phyloP scores from a whole-genome alignment of 768 basidiomycete genomes.

The Crassisporium funariophilum region DNA sequence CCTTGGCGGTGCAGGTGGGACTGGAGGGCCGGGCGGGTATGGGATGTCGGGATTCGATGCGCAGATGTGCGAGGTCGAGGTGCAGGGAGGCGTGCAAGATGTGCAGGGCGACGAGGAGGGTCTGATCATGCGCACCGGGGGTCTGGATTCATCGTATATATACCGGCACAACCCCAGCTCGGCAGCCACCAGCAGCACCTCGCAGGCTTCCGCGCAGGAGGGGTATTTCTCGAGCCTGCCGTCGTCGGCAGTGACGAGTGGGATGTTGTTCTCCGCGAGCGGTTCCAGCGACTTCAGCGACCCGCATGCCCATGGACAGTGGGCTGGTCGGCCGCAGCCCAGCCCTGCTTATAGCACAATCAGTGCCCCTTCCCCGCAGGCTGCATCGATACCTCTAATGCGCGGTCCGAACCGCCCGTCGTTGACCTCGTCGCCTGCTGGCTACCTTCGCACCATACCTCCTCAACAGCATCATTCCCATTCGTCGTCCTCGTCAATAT shows the following conservation, averaged over 20 bases:
- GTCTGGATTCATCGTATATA: conserved; percentile 18
- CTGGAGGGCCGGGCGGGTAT: conserved; percentile 12
- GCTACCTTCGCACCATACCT: conserved; percentile 23
- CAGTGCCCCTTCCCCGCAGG: conserved; percentile 42
- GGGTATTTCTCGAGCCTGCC: conserved; percentile 9
- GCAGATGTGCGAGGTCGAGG: conserved; percentile 62
- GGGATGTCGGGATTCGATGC: conserved; percentile 42
- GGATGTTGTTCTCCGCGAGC: conserved; percentile 21
- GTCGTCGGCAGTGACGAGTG: conserved; percentile 18
- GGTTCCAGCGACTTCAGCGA: conserved; percentile 27
- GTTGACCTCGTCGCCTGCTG: conserved; percentile 26
- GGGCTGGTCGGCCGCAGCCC: conserved; percentile 40
- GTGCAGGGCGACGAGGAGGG: conserved; percentile 63
- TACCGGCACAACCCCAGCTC: conserved; percentile 12
- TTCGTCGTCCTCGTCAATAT: conserved; percentile 31
- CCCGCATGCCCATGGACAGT: conserved; percentile 37
- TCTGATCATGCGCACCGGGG: conserved; percentile 39
- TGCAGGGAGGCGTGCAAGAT: conserved; percentile 54
- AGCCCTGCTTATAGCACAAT: conserved; percentile 44
- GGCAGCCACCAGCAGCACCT: not conserved
- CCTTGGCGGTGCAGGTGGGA: conserved; percentile 15
- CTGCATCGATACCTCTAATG: conserved; percentile 16
- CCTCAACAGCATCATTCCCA: conserved; percentile 21
- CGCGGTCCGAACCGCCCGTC: conserved; percentile 30
- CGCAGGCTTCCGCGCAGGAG: conserved; percentile 1